Base-by-base conservation (phyloP, 1,139 yeast genomes). In the Blastobotrys capitulatus region DNA sequence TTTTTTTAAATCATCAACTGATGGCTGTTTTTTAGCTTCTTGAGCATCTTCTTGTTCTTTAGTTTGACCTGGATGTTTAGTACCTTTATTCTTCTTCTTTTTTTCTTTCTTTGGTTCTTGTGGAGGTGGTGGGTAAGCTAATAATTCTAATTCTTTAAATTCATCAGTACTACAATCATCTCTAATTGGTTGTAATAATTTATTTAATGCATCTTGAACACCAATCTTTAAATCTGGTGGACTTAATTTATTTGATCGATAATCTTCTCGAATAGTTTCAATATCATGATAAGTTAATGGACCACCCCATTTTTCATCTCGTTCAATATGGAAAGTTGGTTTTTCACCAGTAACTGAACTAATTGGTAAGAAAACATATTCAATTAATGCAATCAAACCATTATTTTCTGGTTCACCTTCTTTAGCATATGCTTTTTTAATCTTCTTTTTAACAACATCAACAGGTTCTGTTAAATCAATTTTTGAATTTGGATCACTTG, bases 291-390 rank as follows among this genome's bases (percentile, higher is more conserved):
- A 94, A 44, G 83, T 74, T 52, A 92, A 75, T 58, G 95, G 84
- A 47, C 98, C 99, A 59, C 99, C 98, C 68, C 87, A 94, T 72
- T 92, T 84, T 65, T 92, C 98, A 42, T 97, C 97, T 71, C 98
- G 85, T 63, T 85, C 82, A 59, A 94, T 82, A 66, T 70, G 73
- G 72, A 92, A 87, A 46, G 74, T 65, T 79, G 87, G 54, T 31
- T 69, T 68, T 13, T 76, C 79, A 6, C 72, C 75, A 50, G 79
- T 79, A 16, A 68, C 77, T 67, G 83, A 92, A 60, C 86, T 83
- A 58, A 90, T 83, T 57, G 98, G 98, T 56, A 83, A 82, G 43
- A 92, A 70, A 45, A 92, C 97, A 62, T 75, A 80, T 70, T 90
- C 86, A 54, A 89, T 74, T 65, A 94, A 90, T 0, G 97, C 80